A percentile compares a stretch with the other conserved stretches of the same genome.
Conservation (phyloP, 345 rosid species). For the Euphorbia pulcherrima region DNA sequence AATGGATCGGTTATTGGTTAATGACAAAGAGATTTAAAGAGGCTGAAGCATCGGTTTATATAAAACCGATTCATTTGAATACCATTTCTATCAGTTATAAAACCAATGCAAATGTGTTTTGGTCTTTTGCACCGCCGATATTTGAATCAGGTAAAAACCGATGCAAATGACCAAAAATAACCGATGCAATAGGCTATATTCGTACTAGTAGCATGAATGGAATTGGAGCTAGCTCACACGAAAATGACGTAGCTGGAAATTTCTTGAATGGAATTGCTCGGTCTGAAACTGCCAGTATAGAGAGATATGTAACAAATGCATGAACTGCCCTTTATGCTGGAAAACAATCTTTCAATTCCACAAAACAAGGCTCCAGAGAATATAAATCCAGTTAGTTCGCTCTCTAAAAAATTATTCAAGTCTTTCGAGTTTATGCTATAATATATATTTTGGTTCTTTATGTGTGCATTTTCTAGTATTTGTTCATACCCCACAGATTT, state of each 20-base stretch:
- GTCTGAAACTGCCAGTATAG: background rate
- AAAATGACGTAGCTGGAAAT: constrained; percentile 22
- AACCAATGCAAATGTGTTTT: no score
- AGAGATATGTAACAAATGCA: background rate
- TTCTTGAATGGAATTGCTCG: background rate
- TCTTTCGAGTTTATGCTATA: background rate
- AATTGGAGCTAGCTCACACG: constrained; percentile 27
- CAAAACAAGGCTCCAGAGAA: constrained; percentile 16
- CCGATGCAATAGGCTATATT: no score
- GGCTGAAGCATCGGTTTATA: no score
- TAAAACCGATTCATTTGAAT: no score
- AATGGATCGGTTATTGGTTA: no score
- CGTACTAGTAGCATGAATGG: no score
- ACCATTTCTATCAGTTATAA: no score
- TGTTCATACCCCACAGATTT: background rate
- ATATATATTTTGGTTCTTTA: background rate
- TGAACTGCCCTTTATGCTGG: constrained; percentile 24
- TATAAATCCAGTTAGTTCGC: constrained; percentile 12
- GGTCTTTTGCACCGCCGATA: no score
- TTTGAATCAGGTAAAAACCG: no score
- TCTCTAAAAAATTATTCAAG: constrained; percentile 7
- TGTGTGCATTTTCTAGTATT: background rate
- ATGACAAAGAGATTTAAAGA: no score
- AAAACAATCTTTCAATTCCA: constrained; percentile 54
- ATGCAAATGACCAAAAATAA: no score